Base-by-base conservation (phyloP, 108 stramenopile species). In the Skeletonema costatum region DNA sequence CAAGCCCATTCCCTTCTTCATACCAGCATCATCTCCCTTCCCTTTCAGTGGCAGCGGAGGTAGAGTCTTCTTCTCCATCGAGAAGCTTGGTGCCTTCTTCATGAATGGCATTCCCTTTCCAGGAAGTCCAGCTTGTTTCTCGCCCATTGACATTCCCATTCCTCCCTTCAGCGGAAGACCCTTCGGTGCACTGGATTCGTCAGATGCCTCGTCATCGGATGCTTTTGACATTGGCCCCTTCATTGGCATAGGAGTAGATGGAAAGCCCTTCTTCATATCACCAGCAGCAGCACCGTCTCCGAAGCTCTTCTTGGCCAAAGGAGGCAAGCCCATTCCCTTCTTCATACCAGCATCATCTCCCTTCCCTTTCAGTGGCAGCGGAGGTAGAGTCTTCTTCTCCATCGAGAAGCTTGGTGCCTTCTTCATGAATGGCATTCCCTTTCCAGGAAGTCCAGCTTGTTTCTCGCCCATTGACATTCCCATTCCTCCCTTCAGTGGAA, bases 21-120 rank as follows among this genome's bases (percentile, higher is more conserved):
- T 8, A 13, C 30, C 60, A 3, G 16, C 60, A 11, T 11, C 60
- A 1, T 32, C 60, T 31, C 32, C 16, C 6, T 61, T 3, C 5
- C 60, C 44, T 3, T 46, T 36, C 35, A 36, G 6, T 36, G 25
- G 56, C 56, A 58, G 56, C 8, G 25, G 56, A 58, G 25, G 56
- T 1, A 58, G 56, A 58, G 60, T 61, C 60, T 31, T 61, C 60
- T 33, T 31, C 1, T 11, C 19, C 32, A 32, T 61, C 32, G 19
- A 33, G 32, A 33, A 31, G 19, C 60, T 16, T 3, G 32, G 60
- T 3, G 32, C 60, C 60, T 61, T 61, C 60, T 61, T 25, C 60
- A 33, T 61, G 60, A 61, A 61, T 6, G 60, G 19, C 60, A 61
- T 61, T 11, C 60, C 60, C 32, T 61, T 61, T 3, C 60, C 60